Percentiles rank a stretch among this genome's conserved stretches.
phyloP scores from a whole-genome alignment of 2,329 filamentous ascomycete genomes.

The Fusarium denticulatum region DNA sequence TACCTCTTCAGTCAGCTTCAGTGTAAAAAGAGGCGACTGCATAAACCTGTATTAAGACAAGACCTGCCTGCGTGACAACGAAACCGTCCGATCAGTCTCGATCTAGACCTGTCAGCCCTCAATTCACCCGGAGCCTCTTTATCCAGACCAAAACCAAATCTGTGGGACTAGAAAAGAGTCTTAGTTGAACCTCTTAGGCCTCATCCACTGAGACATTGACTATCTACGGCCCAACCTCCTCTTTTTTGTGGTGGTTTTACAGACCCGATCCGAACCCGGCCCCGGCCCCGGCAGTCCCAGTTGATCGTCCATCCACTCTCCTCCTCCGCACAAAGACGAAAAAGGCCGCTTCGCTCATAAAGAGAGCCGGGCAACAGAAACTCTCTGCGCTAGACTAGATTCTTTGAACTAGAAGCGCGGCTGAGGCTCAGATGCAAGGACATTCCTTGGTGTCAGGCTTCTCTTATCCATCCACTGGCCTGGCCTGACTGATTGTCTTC shows the following conservation, averaged over 20 bases:
- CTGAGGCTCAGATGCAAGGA: constrained; percentile 32
- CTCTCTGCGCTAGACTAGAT: constrained; percentile 6
- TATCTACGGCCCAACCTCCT: constrained; percentile 29
- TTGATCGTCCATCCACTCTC: constrained; percentile 15
- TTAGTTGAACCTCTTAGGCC: constrained; percentile 20
- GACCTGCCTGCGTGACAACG: neutral
- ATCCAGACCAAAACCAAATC: neutral
- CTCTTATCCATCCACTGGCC: constrained; percentile 10
- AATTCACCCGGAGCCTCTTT: neutral
- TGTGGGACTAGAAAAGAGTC: neutral
- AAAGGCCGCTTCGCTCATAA: constrained; percentile 20
- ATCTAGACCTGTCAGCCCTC: neutral
- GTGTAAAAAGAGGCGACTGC: constrained; percentile 9
- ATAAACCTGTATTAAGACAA: neutral
- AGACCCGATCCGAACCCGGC: constrained; percentile 40
- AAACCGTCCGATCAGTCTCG: neutral
- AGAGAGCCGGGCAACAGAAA: neutral
- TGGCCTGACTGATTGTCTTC: constrained; percentile 14
- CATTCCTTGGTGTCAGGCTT: constrained; percentile 22
- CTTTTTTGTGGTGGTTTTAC: constrained; percentile 6
- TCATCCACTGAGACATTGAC: constrained; percentile 21
- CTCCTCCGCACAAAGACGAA: constrained; percentile 21
- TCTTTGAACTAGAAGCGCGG: constrained; percentile 26
- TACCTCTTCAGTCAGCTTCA: neutral
- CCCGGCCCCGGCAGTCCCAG: constrained; percentile 36